Base-by-base conservation (phyloP, 164 flowering plant species). In the Chloranthus sessilifolius region DNA sequence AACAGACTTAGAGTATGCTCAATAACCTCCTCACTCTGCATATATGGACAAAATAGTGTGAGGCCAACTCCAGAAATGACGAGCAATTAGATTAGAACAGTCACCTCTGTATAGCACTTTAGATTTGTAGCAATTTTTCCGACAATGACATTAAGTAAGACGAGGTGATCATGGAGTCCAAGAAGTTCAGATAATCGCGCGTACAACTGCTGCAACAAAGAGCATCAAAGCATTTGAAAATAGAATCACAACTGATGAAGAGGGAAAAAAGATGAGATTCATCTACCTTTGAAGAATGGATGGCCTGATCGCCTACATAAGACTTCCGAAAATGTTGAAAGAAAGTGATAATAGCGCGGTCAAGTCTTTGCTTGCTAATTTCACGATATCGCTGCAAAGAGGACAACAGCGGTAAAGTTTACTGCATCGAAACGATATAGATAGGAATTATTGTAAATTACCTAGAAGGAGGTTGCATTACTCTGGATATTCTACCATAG, bases 281-380 rank as follows among this genome's bases (percentile, higher is more conserved):
- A 43, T 42, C 70, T 75, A 94, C 99, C 90, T 88, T 94, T 7
- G 97, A 82, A 26, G 97, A 89, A 67, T 89, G 92, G 77, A 94
- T 78, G 2, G 97, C 96, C 63, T 94, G 99, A 69, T 94, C 99
- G 55, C 99, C 99, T 2, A 94, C 90, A 71, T 89, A 94, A 27
- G 92, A 82, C 77, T 85, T 94, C 24, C 97, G 71, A 53, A 89
- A 89, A 76, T 85, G 69, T 65, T 88, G 99, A 66, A 94, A 94
- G 74, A 94, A 94, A 10, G 77, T 75, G 45, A 94, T 81, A 64
- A 94, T 80, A 27, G 99, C 96, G 37, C 90, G 89, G 75, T 94
- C 99, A 64, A 94, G 88, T 66, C 99, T 81, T 68, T 94, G 99
- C 77, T 94, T 94, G 77, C 95, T 81, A 55, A 76, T n/a, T 70